Base-by-base conservation (phyloP, 2,329 filamentous ascomycete genomes). In the Acephala macrosclerotiorum region DNA sequence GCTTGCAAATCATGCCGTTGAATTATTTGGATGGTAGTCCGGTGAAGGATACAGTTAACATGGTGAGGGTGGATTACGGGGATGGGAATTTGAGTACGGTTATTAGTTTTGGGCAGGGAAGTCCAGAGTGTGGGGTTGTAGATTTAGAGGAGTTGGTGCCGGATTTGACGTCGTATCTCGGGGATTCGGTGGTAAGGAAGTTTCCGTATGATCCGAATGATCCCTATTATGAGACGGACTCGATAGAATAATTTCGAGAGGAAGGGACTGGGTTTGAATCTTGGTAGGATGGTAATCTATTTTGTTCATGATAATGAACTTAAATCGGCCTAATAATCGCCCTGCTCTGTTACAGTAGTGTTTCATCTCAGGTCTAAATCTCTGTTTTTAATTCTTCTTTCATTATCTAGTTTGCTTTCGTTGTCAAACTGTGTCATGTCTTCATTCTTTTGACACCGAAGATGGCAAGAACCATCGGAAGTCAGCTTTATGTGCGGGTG, bases 1-100 rank as follows among this genome's bases (percentile, higher is more conserved):
- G 60, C 5, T 20, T 66, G 6, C 25, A 29, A n/a, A 47, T 66
- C 35, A 40, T 38, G 38, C 64, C 64, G 16, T 22, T 56, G 18
- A 66, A 66, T 33, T 66, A 65, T 47, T 35, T 65, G 29, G 20
- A 40, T 16, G 36, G n/a, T 3, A 57, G 53, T 38, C 60, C 60
- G 26, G 35, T 22, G n/a, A 73, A 79, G 26, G 71, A 73, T 58
- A 82, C 79, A 0, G 78, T 78, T 45, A 79, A 80, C 72, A 77
- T 78, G 71, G 77, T 82, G 5, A 73, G 78, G 42, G 75, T 83
- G 26, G 68, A 80, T 58, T 80, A 80, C 61, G 74, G 66, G 25
- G 69, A 73, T 14, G 78, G 77, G 38, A 72, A 68, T 33, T 61
- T 69, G 1, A 73, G 66, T 35, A 61, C 66, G 1, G 76, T 79